Conservation (phyloP, 768 basidiomycete species). For the Clitopilus passeckerianus region DNA sequence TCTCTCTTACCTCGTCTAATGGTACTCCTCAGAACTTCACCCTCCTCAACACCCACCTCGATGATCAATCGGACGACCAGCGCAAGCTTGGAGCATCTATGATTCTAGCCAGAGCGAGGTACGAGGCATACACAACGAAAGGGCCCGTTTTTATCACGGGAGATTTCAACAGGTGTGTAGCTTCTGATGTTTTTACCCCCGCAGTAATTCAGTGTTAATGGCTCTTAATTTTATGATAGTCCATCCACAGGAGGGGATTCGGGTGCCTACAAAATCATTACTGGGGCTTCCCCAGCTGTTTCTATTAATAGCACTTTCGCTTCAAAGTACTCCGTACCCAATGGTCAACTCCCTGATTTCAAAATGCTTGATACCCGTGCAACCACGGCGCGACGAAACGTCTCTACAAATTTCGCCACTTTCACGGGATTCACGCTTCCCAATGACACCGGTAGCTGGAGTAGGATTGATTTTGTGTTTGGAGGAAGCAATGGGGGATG, state of each 20-base stretch:
- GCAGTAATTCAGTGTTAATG: not conserved
- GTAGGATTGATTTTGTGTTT: constrained; percentile 49
- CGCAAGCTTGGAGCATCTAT: constrained; percentile 47
- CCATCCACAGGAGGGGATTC: constrained; percentile 36
- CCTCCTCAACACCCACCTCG: constrained; percentile 49
- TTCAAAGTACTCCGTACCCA: constrained; percentile 30
- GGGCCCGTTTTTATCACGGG: constrained; percentile 44
- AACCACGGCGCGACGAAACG: constrained; percentile 30
- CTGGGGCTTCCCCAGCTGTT: constrained; percentile 33
- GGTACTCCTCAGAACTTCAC: constrained; percentile 23
- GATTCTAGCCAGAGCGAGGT: constrained; percentile 42
- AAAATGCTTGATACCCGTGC: constrained; percentile 40
- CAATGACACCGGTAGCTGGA: constrained; percentile 27
- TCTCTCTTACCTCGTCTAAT: constrained; percentile 18
- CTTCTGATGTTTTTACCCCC: not conserved
- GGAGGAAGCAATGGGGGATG: constrained; percentile 42
- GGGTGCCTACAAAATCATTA: constrained; percentile 47
- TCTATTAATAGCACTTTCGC: constrained; percentile 38
- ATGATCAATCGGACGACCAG: constrained; percentile 48
- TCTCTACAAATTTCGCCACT: constrained; percentile 38
- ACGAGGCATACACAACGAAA: constrained; percentile 35
- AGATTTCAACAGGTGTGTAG: constrained; percentile 43
- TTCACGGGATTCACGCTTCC: constrained; percentile 47
- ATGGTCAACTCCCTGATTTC: constrained; percentile 26
- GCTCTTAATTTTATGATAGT: constrained; percentile 17